These are phyloP conservation scores for Talaromyces sp. DNA, from an alignment of 2,329 filamentous ascomycete species.

Conservation along the genomic window DNA sequence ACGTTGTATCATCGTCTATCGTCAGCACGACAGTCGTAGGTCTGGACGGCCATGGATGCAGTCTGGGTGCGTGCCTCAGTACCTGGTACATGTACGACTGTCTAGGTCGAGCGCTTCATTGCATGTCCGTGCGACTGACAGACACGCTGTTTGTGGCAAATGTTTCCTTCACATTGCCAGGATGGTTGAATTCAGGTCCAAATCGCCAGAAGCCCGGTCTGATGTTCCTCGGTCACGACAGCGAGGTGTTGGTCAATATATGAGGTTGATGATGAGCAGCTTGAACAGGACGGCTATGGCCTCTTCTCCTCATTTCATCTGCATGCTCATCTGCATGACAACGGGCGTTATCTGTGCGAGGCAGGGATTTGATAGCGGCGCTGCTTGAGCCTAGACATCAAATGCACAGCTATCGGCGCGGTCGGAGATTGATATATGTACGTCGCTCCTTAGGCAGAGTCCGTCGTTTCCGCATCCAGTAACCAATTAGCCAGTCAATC, in stretches of 20 bases:
- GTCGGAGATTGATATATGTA: not conserved
- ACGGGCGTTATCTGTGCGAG: not conserved
- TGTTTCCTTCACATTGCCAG: not conserved
- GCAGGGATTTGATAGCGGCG: not conserved
- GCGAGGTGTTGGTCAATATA: not conserved
- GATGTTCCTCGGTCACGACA: not conserved
- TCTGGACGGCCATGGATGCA: not conserved
- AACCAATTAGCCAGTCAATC: conserved; percentile 1
- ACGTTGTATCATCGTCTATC: not conserved
- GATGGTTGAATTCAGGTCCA: not conserved
- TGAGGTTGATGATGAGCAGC: not conserved
- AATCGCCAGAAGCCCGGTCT: not conserved
- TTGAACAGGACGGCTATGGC: not conserved
- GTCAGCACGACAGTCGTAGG: not conserved
- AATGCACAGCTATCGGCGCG: not conserved
- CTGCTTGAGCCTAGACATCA: not conserved
- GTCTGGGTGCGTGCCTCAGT: not conserved
- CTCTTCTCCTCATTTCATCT: not conserved
- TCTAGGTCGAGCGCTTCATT: not conserved
- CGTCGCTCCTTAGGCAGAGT: no score
- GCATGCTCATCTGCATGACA: not conserved
- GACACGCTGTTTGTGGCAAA: not conserved
- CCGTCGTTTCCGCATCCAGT: not conserved
- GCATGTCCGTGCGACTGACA: not conserved
- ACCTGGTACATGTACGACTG: not conserved